phyloP scores from a whole-genome alignment of 805 yeast species.

The Candida chilensis region DNA sequence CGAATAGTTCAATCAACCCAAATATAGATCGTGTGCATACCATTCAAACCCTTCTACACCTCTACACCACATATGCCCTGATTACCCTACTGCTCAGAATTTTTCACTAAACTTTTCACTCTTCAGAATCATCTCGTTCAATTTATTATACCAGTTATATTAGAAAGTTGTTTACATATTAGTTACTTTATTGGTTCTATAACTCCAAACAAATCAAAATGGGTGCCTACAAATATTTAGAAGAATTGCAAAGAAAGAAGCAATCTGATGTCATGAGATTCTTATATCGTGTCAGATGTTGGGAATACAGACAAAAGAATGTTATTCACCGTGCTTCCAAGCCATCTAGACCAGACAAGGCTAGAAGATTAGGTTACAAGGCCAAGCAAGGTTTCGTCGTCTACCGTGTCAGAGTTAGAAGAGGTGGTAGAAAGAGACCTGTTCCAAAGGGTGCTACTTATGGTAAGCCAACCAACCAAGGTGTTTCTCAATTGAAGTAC shows the following conservation, averaged over 20 bases:
- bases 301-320: slow-evolving; percentile 99
- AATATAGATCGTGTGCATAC: too few relatives aligned
- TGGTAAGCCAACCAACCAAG: slow-evolving; percentile 99
- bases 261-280: slow-evolving; percentile 99
- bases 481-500: slow-evolving; percentile 98
- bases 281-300: slow-evolving; percentile 99
- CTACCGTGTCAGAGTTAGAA: slow-evolving; percentile 98
- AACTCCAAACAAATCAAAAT: slow-evolving; percentile 28
- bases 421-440: slow-evolving; percentile 99
- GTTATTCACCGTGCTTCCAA: slow-evolving; percentile 98
- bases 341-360: slow-evolving; percentile 99
- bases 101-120: too few relatives aligned
- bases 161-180: too few relatives aligned
- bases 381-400: slow-evolving; percentile 99
- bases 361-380: slow-evolving; percentile 99
- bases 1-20: too few relatives aligned
- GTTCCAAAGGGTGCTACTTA: slow-evolving; percentile 99
- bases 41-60: too few relatives aligned
- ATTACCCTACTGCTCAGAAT: too few relatives aligned
- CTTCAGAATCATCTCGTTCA: too few relatives aligned
- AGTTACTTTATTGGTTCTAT: neutral
- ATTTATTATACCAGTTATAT: too few relatives aligned
- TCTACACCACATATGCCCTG: too few relatives aligned
- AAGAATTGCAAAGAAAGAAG: slow-evolving; percentile 99
- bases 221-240: slow-evolving; percentile 99